Conservation (phyloP, 2,329 filamentous ascomycete genomes). For the Aspergillus tubingensis region DNA sequence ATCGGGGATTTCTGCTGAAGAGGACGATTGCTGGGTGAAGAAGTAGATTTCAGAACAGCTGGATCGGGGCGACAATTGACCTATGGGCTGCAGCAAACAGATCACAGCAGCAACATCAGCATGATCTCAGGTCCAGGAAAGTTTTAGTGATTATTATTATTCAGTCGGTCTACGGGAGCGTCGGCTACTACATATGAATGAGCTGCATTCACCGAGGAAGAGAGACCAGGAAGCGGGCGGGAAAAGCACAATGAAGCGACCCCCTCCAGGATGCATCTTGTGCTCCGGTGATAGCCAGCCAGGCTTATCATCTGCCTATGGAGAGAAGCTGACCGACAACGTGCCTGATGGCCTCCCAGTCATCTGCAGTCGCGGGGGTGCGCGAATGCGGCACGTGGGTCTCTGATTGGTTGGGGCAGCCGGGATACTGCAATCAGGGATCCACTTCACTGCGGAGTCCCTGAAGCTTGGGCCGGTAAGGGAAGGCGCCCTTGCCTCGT, state of each 20-base stretch:
- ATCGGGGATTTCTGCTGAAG: neutral
- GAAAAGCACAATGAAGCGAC: neutral
- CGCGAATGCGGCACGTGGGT: slow-evolving; percentile 19
- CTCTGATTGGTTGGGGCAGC: slow-evolving; percentile 15
- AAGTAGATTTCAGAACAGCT: neutral
- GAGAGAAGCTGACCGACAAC: slow-evolving; percentile 22
- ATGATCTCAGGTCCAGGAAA: neutral
- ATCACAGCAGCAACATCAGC: neutral
- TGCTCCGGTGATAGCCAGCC: neutral
- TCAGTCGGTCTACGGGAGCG: slow-evolving; percentile 10
- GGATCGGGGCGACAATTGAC: neutral
- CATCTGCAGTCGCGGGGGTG: slow-evolving; percentile 21
- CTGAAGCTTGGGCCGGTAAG: slow-evolving; percentile 15
- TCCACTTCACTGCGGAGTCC: neutral
- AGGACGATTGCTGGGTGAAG: neutral
- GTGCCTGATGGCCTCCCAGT: slow-evolving; percentile 18
- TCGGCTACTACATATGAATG: slow-evolving; percentile 5
- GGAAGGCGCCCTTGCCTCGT: neutral
- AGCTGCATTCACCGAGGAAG: neutral
- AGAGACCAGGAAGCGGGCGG: neutral
- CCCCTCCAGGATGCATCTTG: slow-evolving; percentile 5
- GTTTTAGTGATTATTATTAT: neutral
- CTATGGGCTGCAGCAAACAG: neutral
- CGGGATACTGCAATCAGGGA: slow-evolving; percentile 4
- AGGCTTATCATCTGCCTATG: slow-evolving; percentile 22